phyloP scores from a whole-genome alignment of 2,329 filamentous ascomycete genomes.

The Chaetomiaceae sp. region DNA sequence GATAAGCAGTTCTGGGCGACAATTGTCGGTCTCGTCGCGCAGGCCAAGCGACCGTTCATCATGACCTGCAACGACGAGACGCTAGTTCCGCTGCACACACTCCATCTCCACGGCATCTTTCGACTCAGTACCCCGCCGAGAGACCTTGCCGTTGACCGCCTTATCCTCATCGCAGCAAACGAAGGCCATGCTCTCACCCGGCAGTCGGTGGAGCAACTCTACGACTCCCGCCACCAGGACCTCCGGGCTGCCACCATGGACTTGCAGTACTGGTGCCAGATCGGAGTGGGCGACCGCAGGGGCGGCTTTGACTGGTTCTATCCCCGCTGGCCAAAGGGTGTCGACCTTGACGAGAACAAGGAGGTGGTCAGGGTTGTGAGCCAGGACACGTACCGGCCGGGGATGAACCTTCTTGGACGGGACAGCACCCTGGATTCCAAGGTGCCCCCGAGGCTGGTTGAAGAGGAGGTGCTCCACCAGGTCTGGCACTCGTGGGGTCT shows the following conservation, averaged over 20 bases:
- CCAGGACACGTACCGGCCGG: conserved; percentile 67
- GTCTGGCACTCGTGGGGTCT: conserved; percentile 64
- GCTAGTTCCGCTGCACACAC: conserved; percentile 67
- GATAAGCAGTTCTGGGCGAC: conserved; percentile 94
- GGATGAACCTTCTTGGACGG: conserved; percentile 72
- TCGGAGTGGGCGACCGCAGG: conserved; percentile 83
- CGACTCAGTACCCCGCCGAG: conserved; percentile 63
- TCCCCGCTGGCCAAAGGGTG: conserved; percentile 68
- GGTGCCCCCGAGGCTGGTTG: conserved; percentile 37
- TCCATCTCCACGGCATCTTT: conserved; percentile 83
- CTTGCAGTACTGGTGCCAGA: conserved; percentile 95
- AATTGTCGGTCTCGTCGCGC: conserved; percentile 68
- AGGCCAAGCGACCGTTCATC: conserved; percentile 87
- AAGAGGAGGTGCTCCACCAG: conserved; percentile 62
- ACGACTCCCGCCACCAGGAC: conserved; percentile 64
- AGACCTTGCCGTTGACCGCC: conserved; percentile 70
- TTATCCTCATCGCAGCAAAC: conserved; percentile 76
- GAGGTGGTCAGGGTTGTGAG: conserved; percentile 74
- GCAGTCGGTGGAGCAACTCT: conserved; percentile 64
- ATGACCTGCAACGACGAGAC: conserved; percentile 92
- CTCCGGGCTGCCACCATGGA: conserved; percentile 78
- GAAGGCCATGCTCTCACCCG: conserved; percentile 80
- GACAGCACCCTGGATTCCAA: conserved; percentile 46
- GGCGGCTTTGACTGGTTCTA: conserved; percentile 89
- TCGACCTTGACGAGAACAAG: conserved; percentile 63